Evolutionary conservation across 2,329 filamentous ascomycete genomes (phyloP).

Genomic region (Aspergillus ochraceus): DNA sequence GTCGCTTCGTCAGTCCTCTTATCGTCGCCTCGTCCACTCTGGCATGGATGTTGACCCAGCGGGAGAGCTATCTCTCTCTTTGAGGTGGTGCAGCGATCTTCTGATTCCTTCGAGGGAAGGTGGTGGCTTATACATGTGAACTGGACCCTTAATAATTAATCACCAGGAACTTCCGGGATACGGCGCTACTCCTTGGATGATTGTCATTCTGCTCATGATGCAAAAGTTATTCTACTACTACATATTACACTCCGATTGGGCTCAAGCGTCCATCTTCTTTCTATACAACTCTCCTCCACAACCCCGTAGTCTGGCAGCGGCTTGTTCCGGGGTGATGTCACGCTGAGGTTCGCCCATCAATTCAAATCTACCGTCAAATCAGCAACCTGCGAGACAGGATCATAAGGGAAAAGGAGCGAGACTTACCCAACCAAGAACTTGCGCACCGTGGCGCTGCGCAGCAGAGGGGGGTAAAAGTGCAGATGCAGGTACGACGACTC

Average conservation of each 20-base stretch:
- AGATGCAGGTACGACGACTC: constrained; percentile 90
- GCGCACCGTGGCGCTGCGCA: constrained; percentile 87
- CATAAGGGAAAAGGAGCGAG: background rate
- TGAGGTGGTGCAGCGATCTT: constrained; percentile 19
- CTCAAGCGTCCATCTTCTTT: constrained; percentile 51
- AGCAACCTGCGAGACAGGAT: constrained; percentile 9
- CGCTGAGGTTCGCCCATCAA: constrained; percentile 96
- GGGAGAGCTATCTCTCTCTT: constrained; percentile 33
- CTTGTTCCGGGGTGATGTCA: constrained; percentile 97
- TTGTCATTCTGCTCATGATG: background rate
- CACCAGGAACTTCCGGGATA: background rate
- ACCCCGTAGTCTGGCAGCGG: constrained; percentile 71
- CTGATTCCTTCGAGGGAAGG: background rate
- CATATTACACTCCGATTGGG: background rate
- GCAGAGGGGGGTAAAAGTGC: constrained; percentile 93
- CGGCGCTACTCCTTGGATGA: background rate
- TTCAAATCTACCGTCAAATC: constrained; percentile 63
- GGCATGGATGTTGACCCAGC: constrained; percentile 65
- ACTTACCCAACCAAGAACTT: constrained; percentile 86
- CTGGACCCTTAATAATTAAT: background rate
- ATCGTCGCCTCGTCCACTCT: constrained; percentile 56
- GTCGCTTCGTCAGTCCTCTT: constrained; percentile 60
- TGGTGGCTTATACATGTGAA: background rate
- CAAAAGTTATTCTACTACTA: constrained; percentile 5
- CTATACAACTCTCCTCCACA: constrained; percentile 85